Evolutionary conservation across 2,329 filamentous ascomycete genomes (phyloP), one percentile per base, ranked within the genome.

Genomic region (Alternaria sp.): DNA sequence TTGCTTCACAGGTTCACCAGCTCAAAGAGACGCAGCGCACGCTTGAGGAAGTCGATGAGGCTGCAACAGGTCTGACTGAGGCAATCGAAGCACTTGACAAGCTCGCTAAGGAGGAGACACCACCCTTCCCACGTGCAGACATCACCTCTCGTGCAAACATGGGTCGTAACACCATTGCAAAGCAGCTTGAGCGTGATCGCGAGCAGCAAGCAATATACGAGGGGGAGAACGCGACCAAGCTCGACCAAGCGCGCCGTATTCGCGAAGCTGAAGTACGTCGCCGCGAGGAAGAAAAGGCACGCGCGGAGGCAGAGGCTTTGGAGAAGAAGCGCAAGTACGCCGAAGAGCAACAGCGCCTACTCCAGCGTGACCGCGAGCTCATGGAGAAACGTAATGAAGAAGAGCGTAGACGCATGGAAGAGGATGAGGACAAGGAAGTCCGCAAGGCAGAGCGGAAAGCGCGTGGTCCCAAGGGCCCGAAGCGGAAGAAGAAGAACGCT

Each of bases 101-200:
- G 20, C 85, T 91, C 54, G 87, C 88, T 1, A 84, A 85, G 66
- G 82, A 82, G 36, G 88, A 88, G 57, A 85, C 85, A 62, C 87
- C 95, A 4, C 96, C 95, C 0, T 99, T 97, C 79, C 95, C 94
- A 7, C 90, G 92, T 70, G 86, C 91, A 62, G 93, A 97, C 69
- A 88, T 99, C 36, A 94, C 98, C 78, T 92, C 96, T 80, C 93
- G 96, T 74, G 94, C 95, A 44, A 97, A 92, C 84, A 99, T 99
- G 95, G 94, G 93, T 66, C 90, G 91, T 62, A 97, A 97, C 77
- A 99, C 96, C 1, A 92, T 97, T 81, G 90, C 92, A 66, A 93
- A 92, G 72, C 94, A 99, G 78, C 87, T 99, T 12, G 92, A 96
- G 73, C 89, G 93, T 71, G 91, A 92, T 5, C 87, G 94, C 49